Evolutionary conservation across 2,329 filamentous ascomycete species (phyloP), one percentile per base, ranked within the genome.

Genomic region (Colletotrichum theobromicola): DNA sequence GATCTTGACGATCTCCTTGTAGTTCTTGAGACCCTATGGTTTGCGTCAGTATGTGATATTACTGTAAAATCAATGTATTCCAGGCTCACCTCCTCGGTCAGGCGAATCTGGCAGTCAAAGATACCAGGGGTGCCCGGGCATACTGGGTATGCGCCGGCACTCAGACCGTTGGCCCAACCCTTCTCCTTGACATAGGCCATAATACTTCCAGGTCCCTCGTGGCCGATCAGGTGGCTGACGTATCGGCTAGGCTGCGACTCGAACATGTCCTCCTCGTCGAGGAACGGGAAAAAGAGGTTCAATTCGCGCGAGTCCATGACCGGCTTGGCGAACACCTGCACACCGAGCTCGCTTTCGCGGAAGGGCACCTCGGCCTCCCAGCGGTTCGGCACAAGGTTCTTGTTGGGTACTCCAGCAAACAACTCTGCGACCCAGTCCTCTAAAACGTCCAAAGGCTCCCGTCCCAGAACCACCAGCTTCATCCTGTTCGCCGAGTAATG

Each of bases 401-500:
- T 96, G 86, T 98, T 96, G 72, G 91, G 91, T 21, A 98, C 92
- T 70, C 89, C 90, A 0, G 94, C 93, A 82, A 98, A 98, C 74
- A 98, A 87, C 79, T 98, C 94, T 4, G 91, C 89, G 1, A 94
- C 94, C 96, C 95, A 98, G 69, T 90, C 87, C 83, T 98, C 93
- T 70, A 98, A 87, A 21, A 95, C 91, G 79, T 98, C 95, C 73
- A 98, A 87, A 7, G 92, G 88, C 82, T 98, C 96, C 65, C 93
- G 90, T 1, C 96, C 96, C 26, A 98, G 85, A 6, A 98, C 92
- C 46, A 96, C 95, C 64, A 98, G 87, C 87, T 98, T 98, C 94
- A 98, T 98, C 50, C 93, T 90, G 81, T 98, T 98, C 73, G 96
- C 94, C 2, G 96, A 98, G 84, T 98, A 98, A 81, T 98, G 93